Base-by-base conservation (phyloP, 1,284 basidiomycete genomes). In the Peniophora sp. region DNA sequence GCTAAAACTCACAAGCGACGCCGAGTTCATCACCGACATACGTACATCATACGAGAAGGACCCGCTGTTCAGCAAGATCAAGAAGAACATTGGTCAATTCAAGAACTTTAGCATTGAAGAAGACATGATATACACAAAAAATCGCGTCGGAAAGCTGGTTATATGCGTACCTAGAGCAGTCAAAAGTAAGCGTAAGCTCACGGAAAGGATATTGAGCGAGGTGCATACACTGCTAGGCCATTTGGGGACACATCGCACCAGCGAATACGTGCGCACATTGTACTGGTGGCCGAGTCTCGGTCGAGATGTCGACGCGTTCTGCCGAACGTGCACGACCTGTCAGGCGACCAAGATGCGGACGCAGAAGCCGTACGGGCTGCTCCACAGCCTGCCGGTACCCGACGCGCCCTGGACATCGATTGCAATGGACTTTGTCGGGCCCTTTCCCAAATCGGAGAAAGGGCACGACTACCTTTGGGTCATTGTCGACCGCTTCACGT, bases 401-500 rank as follows among this genome's bases (percentile, higher is more conserved):
- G 10, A 27, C 6, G n/a, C 16, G 11, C 48, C 35, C 5, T 39
- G 48, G 36, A 19, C n/a, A 17, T 41, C 34, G 20, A 49, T 49
- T 6, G 48, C 35, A 6, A 49, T 49, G 35, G 48, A 49, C 27
- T 49, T 49, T 24, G 35, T 41, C 19, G 48, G 48, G 9, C 48
- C 48, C 19, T 25, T 45, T 25, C 20, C 44, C 8, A 16, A 24
- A 24, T 41, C 38, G 16, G n/a, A 41, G 38, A 6, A 41, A n/a
- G 38, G 38, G 19, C 38, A 41, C 49, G 64, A 71, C 50, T 53
- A 56, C 39, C 58, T 67, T 0, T 59, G 61, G 0, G 64, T 69
- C 0, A 54, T 72, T 0, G 68, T 72, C 11, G 59, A 66, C 53
- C 61, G 65, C 3, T 55, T 72, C 1, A 65, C 66, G 0, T 59